Conservation (phyloP, 2,329 filamentous ascomycete species). For the Aspergillus neotritici region DNA sequence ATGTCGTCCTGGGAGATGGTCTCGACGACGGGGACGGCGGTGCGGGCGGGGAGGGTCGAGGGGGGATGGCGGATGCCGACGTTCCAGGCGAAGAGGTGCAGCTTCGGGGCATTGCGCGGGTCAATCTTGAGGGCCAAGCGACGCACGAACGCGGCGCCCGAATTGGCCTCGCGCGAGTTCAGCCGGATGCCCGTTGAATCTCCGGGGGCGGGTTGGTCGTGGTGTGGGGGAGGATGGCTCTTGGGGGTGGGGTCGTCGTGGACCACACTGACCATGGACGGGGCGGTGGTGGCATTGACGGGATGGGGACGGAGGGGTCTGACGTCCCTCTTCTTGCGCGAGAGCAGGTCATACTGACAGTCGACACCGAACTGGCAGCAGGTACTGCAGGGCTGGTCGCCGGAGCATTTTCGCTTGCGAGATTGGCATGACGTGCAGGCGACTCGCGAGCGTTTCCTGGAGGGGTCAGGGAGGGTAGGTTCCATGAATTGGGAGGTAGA, state of each 20-base stretch:
- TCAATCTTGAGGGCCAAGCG: constrained; percentile 50
- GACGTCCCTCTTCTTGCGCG: constrained; percentile 29
- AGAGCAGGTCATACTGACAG: constrained; percentile 42
- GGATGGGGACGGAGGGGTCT: constrained; percentile 16
- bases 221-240: not conserved
- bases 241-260: constrained; percentile 6
- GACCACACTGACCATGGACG: not conserved
- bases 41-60: constrained; percentile 8
- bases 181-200: constrained; percentile 20
- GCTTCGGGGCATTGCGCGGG: constrained; percentile 47
- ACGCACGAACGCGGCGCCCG: constrained; percentile 52
- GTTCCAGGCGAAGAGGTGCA: constrained; percentile 56
- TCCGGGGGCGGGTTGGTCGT: constrained; percentile 9
- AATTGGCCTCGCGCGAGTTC: constrained; percentile 51
- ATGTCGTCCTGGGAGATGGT: constrained; percentile 47
- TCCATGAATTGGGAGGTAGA: no score
- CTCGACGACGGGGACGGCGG: constrained; percentile 37
- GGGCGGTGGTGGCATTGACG: constrained; percentile 8
- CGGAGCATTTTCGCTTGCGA: constrained; percentile 54
- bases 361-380: constrained; percentile 52
- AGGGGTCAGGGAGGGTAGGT: constrained; percentile 16
- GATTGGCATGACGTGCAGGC: constrained; percentile 51
- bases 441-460: constrained; percentile 39
- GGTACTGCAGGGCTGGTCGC: constrained; percentile 48
- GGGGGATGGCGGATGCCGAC: constrained; percentile 24